These are phyloP conservation scores for Oryza officinalis DNA, from an alignment of 176 grass and related monocot species.

Conservation along the genomic window DNA sequence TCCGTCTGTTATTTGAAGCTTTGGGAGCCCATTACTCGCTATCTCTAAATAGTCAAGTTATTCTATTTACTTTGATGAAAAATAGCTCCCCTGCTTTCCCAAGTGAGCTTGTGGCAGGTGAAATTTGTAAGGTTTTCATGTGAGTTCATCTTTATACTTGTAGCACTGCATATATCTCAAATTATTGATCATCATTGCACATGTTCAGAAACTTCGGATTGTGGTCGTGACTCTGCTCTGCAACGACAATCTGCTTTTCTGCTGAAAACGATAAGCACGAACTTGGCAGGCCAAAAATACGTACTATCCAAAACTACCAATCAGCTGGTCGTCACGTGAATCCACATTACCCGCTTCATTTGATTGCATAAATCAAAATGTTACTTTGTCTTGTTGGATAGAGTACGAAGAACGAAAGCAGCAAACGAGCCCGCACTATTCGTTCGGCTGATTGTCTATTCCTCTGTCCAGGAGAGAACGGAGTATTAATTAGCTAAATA, in stretches of 20 bases:
- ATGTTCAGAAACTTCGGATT: not conserved
- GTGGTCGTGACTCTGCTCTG: not conserved
- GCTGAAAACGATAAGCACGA: not conserved
- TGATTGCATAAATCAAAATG: not conserved
- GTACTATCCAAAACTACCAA: not conserved
- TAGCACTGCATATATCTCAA: not conserved
- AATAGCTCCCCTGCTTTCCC: no score
- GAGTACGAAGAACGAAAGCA: not conserved
- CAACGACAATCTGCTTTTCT: not conserved
- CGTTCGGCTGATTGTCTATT: slow-evolving; percentile 26
- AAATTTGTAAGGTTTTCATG: no score
- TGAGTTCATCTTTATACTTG: no score
- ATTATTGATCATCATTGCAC: not conserved
- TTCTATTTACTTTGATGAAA: no score
- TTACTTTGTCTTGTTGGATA: slow-evolving; percentile 2
- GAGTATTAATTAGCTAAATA: not conserved
- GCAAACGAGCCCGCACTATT: not conserved
- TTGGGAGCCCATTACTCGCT: no score
- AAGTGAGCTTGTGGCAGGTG: no score
- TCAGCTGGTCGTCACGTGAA: slow-evolving; percentile 11
- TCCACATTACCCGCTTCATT: not conserved
- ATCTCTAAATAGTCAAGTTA: no score
- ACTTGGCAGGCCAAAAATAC: not conserved
- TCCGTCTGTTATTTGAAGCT: no score
- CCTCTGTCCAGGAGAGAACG: not conserved